Percentiles rank a stretch among this genome's conserved stretches.
Conservation (phyloP, 2,329 filamentous ascomycete genomes). For the Aspergillus sp. region DNA sequence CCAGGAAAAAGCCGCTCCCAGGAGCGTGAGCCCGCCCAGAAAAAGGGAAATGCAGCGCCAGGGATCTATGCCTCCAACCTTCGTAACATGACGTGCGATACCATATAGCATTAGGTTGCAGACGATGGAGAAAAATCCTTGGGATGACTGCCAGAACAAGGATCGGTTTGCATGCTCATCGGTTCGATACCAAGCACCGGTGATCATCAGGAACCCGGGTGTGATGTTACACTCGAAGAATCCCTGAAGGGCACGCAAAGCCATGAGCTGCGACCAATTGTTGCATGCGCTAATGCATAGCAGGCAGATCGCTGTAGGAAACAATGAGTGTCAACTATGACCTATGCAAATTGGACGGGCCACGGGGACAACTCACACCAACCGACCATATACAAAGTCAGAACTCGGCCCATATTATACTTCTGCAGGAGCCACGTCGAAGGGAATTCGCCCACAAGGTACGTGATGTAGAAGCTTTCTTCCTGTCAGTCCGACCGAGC, state of each 20-base stretch:
- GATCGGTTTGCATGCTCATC: neutral
- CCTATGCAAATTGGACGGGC: too few relatives aligned
- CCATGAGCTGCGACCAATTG: neutral
- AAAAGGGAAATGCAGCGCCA: slow-evolving; percentile 9
- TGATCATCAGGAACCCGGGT: slow-evolving; percentile 3
- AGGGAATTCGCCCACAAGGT: too few relatives aligned
- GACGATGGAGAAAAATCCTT: neutral
- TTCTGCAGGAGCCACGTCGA: too few relatives aligned
- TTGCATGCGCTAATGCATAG: neutral
- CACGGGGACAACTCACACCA: too few relatives aligned
- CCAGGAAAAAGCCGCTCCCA: neutral
- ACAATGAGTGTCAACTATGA: too few relatives aligned
- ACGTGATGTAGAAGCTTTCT: too few relatives aligned
- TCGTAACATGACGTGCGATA: neutral
- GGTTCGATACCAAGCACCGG: neutral
- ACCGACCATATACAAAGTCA: too few relatives aligned
- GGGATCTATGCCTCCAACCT: too few relatives aligned
- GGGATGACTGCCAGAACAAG: too few relatives aligned
- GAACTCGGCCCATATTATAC: too few relatives aligned
- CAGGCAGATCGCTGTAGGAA: neutral
- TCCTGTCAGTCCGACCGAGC: too few relatives aligned
- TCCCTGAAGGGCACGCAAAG: neutral
- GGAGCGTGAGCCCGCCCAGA: slow-evolving; percentile 1
- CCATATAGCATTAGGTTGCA: neutral
- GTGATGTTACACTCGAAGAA: slow-evolving; percentile 5